Percentiles rank a stretch among this genome's conserved stretches.
These are phyloP conservation scores for Agrocybe praecox DNA, from an alignment of 768 basidiomycete species.

Conservation along the genomic window DNA sequence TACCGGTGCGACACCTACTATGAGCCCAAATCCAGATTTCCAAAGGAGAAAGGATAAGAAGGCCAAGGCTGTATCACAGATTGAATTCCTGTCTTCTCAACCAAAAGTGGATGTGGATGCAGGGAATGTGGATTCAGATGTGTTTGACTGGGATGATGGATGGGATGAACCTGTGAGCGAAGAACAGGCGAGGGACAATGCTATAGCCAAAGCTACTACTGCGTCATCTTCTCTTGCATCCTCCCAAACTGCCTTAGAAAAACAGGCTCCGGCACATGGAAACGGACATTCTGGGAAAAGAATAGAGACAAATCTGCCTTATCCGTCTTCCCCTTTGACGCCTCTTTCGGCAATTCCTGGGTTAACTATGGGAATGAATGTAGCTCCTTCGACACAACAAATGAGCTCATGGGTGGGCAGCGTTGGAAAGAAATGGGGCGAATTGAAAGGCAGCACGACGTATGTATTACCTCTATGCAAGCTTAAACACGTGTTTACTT, in stretches of 20 bases:
- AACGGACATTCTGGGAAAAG: no score
- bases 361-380: slow-evolving; percentile 4
- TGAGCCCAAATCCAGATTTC: slow-evolving; percentile 53
- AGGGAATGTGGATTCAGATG: background rate
- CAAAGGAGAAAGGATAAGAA: slow-evolving; percentile 28
- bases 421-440: slow-evolving; percentile 63
- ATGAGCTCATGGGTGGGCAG: slow-evolving; percentile 55
- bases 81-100: background rate
- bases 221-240: background rate
- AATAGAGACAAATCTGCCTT: no score
- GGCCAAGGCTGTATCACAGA: background rate
- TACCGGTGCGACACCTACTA: slow-evolving; percentile 50
- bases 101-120: background rate
- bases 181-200: slow-evolving; percentile 7
- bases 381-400: slow-evolving; percentile 22
- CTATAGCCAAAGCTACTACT: background rate
- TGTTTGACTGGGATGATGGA: slow-evolving; percentile 22
- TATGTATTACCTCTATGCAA: slow-evolving; percentile 40
- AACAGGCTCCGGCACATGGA: no score
- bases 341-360: slow-evolving; percentile 16
- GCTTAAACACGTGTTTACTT: background rate
- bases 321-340: background rate
- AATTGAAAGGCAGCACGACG: slow-evolving; percentile 56
- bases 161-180: slow-evolving; percentile 16
- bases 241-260: background rate